These are phyloP conservation scores for Irpex lacteus DNA, from an alignment of 1,284 basidiomycete species.

Conservation along the genomic window DNA sequence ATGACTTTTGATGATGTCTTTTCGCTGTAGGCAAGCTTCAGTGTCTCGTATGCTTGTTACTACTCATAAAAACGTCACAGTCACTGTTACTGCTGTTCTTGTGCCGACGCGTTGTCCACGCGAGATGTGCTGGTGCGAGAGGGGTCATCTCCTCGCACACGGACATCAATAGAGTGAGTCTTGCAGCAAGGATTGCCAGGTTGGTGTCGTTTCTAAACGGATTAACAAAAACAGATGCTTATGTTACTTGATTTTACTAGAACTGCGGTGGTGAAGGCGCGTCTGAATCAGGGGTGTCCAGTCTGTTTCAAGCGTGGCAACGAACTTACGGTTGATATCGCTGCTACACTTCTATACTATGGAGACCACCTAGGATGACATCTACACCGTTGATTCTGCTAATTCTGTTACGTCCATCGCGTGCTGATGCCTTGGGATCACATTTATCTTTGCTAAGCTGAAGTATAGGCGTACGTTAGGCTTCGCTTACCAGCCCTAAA, in stretches of 20 bases:
- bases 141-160: conserved; percentile 53
- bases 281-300: conserved; percentile 68
- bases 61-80: conserved; percentile 58
- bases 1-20: neutral
- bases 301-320: conserved; percentile 65
- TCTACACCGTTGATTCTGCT: neutral
- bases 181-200: conserved; percentile 74
- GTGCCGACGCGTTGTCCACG: conserved; percentile 85
- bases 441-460: no score
- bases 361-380: neutral
- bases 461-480: no score
- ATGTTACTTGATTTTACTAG: conserved; percentile 32
- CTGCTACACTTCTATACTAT: neutral
- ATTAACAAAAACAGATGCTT: conserved; percentile 1
- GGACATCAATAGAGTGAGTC: conserved; percentile 40
- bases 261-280: conserved; percentile 68
- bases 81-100: conserved; percentile 73
- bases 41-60: conserved; percentile 66
- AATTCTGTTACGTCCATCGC: neutral
- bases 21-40: conserved; percentile 45
- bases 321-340: conserved; percentile 33
- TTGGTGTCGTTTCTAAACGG: conserved; percentile 36
- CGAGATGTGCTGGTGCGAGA: conserved; percentile 61
- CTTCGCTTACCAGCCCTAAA: no score
- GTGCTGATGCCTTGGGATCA: no score